Percentiles rank a stretch among this genome's conserved stretches.
These are phyloP conservation scores for Ustilago cynodontis DNA, from an alignment of 1,284 basidiomycete species.

Conservation along the genomic window DNA sequence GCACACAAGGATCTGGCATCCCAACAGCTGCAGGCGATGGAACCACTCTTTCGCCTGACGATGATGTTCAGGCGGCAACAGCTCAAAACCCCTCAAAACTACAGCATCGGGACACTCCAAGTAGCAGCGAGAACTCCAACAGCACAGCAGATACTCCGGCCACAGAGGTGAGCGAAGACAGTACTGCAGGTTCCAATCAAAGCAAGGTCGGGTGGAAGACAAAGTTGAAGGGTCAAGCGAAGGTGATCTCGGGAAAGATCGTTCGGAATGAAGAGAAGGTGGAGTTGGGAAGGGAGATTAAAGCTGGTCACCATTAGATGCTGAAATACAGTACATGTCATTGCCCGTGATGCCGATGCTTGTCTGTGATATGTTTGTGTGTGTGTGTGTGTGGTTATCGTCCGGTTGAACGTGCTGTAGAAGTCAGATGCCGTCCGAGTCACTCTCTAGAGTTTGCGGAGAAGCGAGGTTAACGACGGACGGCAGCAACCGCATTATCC, in stretches of 20 bases:
- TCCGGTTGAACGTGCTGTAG: neutral
- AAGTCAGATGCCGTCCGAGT: constrained; percentile 8
- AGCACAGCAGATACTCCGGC: constrained; percentile 2
- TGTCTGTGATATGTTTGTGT: neutral
- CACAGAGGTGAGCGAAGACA: neutral
- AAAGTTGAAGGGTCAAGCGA: constrained; percentile 46
- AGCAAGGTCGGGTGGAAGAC: constrained; percentile 21
- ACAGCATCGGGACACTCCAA: neutral
- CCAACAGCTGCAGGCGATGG: constrained; percentile 51
- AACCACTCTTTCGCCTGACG: constrained; percentile 47
- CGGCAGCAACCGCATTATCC: constrained; percentile 19
- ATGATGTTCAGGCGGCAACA: constrained; percentile 21
- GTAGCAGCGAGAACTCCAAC: constrained; percentile 13
- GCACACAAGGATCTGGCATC: constrained; percentile 36
- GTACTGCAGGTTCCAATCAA: neutral
- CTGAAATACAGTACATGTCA: neutral
- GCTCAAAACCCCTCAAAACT: constrained; percentile 4
- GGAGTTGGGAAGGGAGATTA: constrained; percentile 23
- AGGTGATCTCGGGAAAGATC: constrained; percentile 40
- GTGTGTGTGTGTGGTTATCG: neutral
- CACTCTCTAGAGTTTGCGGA: neutral
- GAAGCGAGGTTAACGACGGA: neutral
- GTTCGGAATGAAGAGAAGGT: constrained; percentile 38
- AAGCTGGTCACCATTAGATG: constrained; percentile 18
- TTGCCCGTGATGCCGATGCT: neutral